A percentile compares a stretch with the other conserved stretches of the same genome.
Conservation (phyloP, 768 basidiomycete genomes). For the Hypholoma fasciculare region DNA sequence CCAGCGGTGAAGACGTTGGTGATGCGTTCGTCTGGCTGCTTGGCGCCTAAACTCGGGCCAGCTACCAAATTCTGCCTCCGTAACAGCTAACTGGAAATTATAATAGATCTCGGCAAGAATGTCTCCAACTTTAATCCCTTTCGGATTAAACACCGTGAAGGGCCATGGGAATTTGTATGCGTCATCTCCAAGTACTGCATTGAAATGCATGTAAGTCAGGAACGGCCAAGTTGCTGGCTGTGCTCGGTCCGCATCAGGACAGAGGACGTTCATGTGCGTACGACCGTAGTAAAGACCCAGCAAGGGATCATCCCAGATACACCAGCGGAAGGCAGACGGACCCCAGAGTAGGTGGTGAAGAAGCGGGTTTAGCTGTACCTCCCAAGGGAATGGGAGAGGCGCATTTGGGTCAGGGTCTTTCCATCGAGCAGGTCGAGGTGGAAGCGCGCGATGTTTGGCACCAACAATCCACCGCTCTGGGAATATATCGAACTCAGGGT, state of each 20-base stretch:
- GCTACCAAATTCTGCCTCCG: conserved; percentile 32
- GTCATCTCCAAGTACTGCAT: conserved; percentile 50
- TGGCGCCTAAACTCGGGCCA: conserved; percentile 34
- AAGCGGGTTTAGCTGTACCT: conserved; percentile 58
- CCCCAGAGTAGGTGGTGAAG: conserved; percentile 45
- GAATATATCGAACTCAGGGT: conserved; percentile 1
- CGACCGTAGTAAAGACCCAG: conserved; percentile 29
- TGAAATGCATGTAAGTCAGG: conserved; percentile 56
- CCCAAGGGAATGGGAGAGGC: conserved; percentile 45
- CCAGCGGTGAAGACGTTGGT: conserved; percentile 20
- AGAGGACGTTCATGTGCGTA: conserved; percentile 26
- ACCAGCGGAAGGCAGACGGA: conserved; percentile 46
- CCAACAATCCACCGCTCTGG: conserved; percentile 53
- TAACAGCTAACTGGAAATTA: conserved; percentile 42
- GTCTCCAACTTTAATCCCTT: conserved; percentile 51
- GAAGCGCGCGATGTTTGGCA: conserved; percentile 46
- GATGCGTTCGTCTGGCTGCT: conserved; percentile 30
- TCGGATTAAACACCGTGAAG: conserved; percentile 44
- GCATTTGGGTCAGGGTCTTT: conserved; percentile 35
- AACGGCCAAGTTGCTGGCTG: conserved; percentile 69
- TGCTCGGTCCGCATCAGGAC: conserved; percentile 36
- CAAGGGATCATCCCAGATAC: conserved; percentile 33
- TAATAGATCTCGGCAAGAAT: conserved; percentile 46
- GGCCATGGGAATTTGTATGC: conserved; percentile 56
- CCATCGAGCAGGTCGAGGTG: conserved; percentile 50